phyloP scores from a whole-genome alignment of 192 early-diverging fungal species.

The Phlyctochytrium bullatum region DNA sequence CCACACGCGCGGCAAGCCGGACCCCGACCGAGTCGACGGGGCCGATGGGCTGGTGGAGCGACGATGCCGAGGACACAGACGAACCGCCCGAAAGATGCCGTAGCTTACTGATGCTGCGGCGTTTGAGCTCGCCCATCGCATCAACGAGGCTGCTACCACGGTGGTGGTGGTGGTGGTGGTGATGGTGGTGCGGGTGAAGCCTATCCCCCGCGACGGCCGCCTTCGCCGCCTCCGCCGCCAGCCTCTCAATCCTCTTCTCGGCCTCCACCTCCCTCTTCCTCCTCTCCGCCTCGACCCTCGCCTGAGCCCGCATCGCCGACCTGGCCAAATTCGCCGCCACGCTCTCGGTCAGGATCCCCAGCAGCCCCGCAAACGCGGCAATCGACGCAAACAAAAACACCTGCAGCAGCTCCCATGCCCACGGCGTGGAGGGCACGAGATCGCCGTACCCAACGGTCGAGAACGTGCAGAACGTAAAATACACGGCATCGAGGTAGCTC shows the following conservation, averaged over 20 bases:
- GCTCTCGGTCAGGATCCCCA: background rate
- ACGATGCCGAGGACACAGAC: no score
- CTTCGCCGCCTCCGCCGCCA: background rate
- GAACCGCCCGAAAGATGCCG: no score
- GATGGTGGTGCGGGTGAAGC: no score
- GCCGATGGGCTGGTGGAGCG: no score
- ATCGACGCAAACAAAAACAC: background rate
- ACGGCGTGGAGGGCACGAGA: background rate
- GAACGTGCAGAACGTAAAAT: background rate
- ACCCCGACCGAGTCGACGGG: no score
- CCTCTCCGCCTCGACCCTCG: background rate
- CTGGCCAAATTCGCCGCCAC: background rate
- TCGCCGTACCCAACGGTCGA: background rate
- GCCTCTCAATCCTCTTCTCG: background rate
- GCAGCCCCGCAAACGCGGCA: background rate
- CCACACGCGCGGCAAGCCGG: no score
- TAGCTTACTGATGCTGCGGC: no score
- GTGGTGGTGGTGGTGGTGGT: no score
- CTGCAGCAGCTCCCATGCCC: background rate
- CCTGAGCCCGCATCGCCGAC: background rate
- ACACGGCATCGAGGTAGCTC: background rate
- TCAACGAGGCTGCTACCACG: no score
- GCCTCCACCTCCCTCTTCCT: background rate
- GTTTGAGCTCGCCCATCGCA: no score
- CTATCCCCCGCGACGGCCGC: background rate